Conservation (phyloP, 2,329 filamentous ascomycete genomes). For the Cladosporium sp. region DNA sequence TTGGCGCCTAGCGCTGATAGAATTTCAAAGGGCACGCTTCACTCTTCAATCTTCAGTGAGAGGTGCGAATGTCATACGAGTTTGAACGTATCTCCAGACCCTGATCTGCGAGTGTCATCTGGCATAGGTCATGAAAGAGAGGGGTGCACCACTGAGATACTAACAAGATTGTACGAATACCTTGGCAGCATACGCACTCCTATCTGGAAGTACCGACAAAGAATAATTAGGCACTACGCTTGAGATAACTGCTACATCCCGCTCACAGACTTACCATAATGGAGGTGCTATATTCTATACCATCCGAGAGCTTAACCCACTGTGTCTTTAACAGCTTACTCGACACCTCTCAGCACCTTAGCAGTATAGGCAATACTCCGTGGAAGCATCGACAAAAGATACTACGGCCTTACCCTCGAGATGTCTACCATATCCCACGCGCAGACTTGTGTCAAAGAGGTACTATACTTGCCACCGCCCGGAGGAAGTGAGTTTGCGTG, state of each 20-base stretch:
- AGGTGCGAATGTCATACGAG: neutral
- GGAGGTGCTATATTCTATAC: too few species aligned
- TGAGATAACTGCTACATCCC: neutral
- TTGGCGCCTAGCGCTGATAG: neutral
- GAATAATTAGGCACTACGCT: neutral
- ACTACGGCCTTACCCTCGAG: neutral
- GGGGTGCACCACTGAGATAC: neutral
- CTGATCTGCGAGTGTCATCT: neutral
- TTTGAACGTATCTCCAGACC: neutral
- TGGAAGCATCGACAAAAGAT: neutral
- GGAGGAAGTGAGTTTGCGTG: neutral
- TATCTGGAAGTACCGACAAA: neutral
- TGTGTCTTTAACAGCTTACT: too few species aligned
- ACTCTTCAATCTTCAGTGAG: neutral
- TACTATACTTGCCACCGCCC: neutral
- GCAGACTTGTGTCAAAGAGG: neutral
- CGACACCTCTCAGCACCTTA: too few species aligned
- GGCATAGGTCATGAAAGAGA: neutral
- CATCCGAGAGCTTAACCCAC: too few species aligned
- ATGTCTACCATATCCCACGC: neutral
- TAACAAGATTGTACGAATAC: neutral
- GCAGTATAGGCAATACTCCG: too few species aligned
- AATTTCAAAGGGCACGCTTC: neutral
- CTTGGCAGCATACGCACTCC: neutral
- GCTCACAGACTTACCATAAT: neutral